Conservation (phyloP, 2,329 filamentous ascomycete species). For the Epicoccum sorghinum region DNA sequence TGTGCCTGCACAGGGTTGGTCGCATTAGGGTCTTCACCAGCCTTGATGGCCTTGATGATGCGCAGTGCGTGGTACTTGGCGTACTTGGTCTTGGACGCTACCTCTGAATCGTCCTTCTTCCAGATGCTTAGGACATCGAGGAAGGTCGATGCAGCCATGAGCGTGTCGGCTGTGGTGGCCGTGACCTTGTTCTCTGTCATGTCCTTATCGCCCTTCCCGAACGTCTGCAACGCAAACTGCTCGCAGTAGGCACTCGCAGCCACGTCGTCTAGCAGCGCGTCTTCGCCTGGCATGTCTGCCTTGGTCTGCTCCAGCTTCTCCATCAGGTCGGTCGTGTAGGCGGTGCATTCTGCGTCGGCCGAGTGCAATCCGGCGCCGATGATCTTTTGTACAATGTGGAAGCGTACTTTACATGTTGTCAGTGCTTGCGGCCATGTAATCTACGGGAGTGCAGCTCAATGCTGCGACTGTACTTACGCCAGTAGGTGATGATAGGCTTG, state of each 20-base stretch:
- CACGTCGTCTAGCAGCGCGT: conserved; percentile 82
- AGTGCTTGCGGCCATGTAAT: conserved; percentile 16
- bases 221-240: conserved; percentile 89
- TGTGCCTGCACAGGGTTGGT: conserved; percentile 76
- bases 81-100: conserved; percentile 87
- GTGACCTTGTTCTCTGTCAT: conserved; percentile 81
- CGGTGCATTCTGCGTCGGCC: conserved; percentile 75
- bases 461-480: conserved; percentile 69
- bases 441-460: neutral
- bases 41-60: conserved; percentile 88
- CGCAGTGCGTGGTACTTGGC: conserved; percentile 94
- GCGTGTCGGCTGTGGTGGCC: conserved; percentile 91
- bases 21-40: conserved; percentile 88
- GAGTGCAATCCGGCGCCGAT: conserved; percentile 80
- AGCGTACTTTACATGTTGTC: conserved; percentile 30
- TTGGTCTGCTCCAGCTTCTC: conserved; percentile 89
- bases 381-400: conserved; percentile 88
- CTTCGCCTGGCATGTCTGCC: conserved; percentile 73
- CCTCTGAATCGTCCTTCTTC: conserved; percentile 74
- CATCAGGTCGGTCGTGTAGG: conserved; percentile 84
- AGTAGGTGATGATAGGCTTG: conserved; percentile 91
- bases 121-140: conserved; percentile 87
- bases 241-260: conserved; percentile 92
- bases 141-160: conserved; percentile 90
- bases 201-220: conserved; percentile 81